Percentiles rank a stretch among this genome's conserved stretches.
These are phyloP conservation scores for Pestalotiopsis sp. DNA, from an alignment of 2,329 filamentous ascomycete genomes.

Conservation along the genomic window DNA sequence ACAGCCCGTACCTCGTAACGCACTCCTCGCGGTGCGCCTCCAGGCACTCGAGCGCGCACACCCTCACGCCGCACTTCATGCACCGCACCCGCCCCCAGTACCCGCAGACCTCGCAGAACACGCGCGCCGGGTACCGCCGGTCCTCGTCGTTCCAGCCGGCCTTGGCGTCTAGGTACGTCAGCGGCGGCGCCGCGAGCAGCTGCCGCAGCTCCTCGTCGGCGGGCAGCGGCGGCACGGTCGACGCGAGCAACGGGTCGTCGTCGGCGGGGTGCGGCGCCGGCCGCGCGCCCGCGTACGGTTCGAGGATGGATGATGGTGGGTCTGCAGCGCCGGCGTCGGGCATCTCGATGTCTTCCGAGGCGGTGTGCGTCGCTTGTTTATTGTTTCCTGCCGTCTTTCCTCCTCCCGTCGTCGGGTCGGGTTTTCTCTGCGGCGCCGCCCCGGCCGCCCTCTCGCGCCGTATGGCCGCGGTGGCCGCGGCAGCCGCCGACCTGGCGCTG, in stretches of 20 bases:
- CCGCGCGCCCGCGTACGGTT: slow-evolving; percentile 22
- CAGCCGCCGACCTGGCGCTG: slow-evolving; percentile 20
- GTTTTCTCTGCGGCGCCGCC: slow-evolving; percentile 4
- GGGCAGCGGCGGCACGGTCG: slow-evolving; percentile 60
- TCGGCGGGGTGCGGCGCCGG: slow-evolving; percentile 51
- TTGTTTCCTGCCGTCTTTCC: not conserved
- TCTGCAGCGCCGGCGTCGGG: slow-evolving; percentile 39
- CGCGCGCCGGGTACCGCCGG: slow-evolving; percentile 56
- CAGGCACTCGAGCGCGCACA: slow-evolving; percentile 78
- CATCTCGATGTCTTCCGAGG: slow-evolving; percentile 41
- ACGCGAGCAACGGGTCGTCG: slow-evolving; percentile 59
- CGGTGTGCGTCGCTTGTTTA: not conserved
- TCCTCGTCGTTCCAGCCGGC: slow-evolving; percentile 46
- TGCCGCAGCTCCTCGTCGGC: slow-evolving; percentile 64
- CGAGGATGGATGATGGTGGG: slow-evolving; percentile 8
- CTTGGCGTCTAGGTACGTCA: slow-evolving; percentile 69
- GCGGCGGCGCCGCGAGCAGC: slow-evolving; percentile 64
- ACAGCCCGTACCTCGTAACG: slow-evolving; percentile 63
- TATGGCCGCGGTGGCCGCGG: slow-evolving; percentile 15
- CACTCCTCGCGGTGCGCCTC: slow-evolving; percentile 74
- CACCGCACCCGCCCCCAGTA: slow-evolving; percentile 81
- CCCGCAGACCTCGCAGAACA: slow-evolving; percentile 79
- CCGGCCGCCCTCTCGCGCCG: slow-evolving; percentile 12
- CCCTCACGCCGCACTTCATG: slow-evolving; percentile 75
- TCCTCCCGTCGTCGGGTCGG: slow-evolving; percentile 5